phyloP scores from a whole-genome alignment of 208 protist genomes.

The Trypanosomatidae sp. region DNA sequence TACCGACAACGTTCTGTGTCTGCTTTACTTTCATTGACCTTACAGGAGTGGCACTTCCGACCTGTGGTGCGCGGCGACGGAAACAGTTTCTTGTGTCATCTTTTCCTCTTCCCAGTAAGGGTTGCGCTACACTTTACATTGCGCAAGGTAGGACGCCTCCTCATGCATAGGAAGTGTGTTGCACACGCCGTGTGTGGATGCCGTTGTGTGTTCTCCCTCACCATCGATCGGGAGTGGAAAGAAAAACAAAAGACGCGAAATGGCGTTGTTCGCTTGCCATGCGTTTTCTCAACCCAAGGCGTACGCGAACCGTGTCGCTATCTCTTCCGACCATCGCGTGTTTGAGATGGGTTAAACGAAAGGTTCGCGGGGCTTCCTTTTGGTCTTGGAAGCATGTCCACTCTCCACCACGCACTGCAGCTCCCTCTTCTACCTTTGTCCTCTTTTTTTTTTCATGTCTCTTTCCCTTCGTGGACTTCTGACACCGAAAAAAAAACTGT shows the following conservation, averaged over 20 bases:
- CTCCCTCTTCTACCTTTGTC: background rate
- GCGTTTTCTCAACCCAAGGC: background rate
- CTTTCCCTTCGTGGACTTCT: conserved; percentile 1
- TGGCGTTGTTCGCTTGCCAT: background rate
- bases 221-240: background rate
- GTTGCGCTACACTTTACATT: background rate
- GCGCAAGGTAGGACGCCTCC: background rate
- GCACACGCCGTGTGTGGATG: background rate
- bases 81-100: background rate
- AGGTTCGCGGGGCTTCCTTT: background rate
- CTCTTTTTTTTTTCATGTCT: conserved; percentile 1
- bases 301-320: background rate
- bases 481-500: background rate
- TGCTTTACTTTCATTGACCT: background rate
- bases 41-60: background rate
- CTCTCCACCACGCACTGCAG: background rate
- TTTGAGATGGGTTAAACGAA: background rate
- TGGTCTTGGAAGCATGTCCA: background rate
- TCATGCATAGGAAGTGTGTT: background rate
- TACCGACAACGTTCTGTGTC: background rate
- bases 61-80: background rate
- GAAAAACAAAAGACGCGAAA: background rate
- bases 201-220: background rate
- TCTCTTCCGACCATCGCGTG: background rate
- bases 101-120: background rate